Conservation (phyloP, 2,329 filamentous ascomycete species). For the Pestalotiopsis sp. region DNA sequence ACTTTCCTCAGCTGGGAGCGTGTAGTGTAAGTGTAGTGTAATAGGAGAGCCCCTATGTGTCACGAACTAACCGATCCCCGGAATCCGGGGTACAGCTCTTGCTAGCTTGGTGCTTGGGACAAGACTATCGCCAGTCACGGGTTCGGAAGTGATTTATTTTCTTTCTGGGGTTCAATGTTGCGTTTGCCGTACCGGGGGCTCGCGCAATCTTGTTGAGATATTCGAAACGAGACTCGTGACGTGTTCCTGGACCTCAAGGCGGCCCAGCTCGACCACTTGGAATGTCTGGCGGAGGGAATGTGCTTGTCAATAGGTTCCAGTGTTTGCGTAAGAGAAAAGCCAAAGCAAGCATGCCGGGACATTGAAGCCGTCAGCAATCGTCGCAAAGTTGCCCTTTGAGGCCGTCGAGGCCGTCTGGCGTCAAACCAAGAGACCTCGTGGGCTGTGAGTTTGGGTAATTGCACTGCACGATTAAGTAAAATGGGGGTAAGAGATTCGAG, state of each 20-base stretch:
- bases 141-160: not conserved
- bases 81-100: not conserved
- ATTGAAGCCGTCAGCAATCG: constrained; percentile 28
- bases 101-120: not conserved
- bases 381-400: constrained; percentile 10
- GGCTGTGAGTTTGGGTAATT: constrained; percentile 13
- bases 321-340: constrained; percentile 12
- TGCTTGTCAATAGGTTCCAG: not conserved
- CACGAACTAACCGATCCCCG: not conserved
- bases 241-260: constrained; percentile 13
- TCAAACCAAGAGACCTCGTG: constrained; percentile 27
- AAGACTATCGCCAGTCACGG: constrained; percentile 4
- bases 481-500: constrained; percentile 32
- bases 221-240: constrained; percentile 18
- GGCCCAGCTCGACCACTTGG: constrained; percentile 6
- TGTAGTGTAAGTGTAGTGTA: not conserved
- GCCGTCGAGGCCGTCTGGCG: constrained; percentile 24
- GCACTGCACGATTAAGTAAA: constrained; percentile 33
- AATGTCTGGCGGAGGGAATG: not conserved
- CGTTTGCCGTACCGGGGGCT: not conserved
- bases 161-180: not conserved
- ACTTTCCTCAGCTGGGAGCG: not conserved
- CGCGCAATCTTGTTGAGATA: constrained; percentile 16
- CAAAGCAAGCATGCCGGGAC: constrained; percentile 7
- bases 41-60: not conserved